Conservation (phyloP, 257 asterid genomes). For the Cynanchum wilfordii region DNA sequence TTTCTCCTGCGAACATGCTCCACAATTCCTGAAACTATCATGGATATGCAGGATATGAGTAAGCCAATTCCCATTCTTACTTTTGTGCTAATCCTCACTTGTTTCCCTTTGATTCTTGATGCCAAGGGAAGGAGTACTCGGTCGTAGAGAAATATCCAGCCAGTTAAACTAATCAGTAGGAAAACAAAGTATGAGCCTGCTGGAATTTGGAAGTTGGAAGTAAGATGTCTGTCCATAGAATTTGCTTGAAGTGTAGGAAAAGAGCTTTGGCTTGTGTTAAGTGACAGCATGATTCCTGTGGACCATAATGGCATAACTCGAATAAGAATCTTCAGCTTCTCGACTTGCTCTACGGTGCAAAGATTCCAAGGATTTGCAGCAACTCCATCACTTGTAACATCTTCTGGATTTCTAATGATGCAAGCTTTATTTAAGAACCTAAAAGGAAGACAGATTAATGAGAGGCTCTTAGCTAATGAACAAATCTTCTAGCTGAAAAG, state of each 20-base stretch:
- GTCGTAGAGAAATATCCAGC: constrained; percentile 54
- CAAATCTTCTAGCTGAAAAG: neutral
- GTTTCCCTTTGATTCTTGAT: constrained; percentile 41
- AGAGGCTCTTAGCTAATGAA: neutral
- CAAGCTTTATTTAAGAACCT: constrained; percentile 74
- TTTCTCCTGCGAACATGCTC: constrained; percentile 41
- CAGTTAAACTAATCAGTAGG: constrained; percentile 28
- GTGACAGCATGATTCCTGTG: constrained; percentile 52
- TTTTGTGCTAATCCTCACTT: constrained; percentile 37
- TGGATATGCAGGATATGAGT: constrained; percentile 37
- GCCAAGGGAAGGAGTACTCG: constrained; percentile 50
- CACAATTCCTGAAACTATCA: constrained; percentile 44
- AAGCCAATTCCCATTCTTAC: constrained; percentile 60
- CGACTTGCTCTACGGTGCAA: constrained; percentile 57
- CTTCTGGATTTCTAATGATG: constrained; percentile 44
- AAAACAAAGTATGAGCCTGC: constrained; percentile 67
- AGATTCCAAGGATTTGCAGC: constrained; percentile 44
- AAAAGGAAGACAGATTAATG: neutral
- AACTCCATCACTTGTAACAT: constrained; percentile 28
- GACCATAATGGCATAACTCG: constrained; percentile 68
- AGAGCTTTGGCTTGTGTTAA: constrained; percentile 51
- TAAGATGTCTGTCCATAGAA: constrained; percentile 54
- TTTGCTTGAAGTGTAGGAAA: constrained; percentile 57
- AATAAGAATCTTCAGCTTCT: constrained; percentile 55
- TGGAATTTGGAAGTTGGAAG: constrained; percentile 48